These are phyloP conservation scores for Tagetes erecta DNA, from an alignment of 129 eudicot species.

Conservation along the genomic window DNA sequence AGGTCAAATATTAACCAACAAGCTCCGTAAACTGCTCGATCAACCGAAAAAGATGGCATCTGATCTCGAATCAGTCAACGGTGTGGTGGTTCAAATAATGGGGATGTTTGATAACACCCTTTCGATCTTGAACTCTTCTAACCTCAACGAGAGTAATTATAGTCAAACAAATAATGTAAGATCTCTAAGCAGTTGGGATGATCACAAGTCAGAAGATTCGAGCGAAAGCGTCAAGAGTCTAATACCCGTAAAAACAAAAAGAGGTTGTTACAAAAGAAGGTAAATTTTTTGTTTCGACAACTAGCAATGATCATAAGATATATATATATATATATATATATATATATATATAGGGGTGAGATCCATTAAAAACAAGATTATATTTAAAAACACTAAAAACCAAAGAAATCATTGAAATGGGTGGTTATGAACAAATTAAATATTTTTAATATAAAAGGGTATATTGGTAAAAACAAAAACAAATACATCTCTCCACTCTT, in stretches of 20 bases:
- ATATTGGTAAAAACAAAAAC: no score
- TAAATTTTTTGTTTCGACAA: not conserved
- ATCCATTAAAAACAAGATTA: no score
- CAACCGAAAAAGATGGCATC: not conserved
- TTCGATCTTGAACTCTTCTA: conserved; percentile 19
- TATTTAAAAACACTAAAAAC: no score
- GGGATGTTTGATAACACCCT: conserved; percentile 26
- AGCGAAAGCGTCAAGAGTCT: conserved; percentile 37
- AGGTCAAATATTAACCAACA: conserved; percentile 31
- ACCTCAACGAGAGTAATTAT: conserved; percentile 21
- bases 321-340: no score
- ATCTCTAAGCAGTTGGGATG: conserved; percentile 20
- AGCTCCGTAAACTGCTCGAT: conserved; percentile 12
- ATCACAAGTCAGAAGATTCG: conserved; percentile 38
- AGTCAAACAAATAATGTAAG: conserved; percentile 10
- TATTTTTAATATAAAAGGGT: no score
- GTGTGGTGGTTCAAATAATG: not conserved
- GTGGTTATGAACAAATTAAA: no score
- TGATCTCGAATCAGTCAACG: not conserved
- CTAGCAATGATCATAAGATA: no score
- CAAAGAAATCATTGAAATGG: no score
- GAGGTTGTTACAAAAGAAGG: conserved; percentile 77
- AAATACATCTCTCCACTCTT: no score
- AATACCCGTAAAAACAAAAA: conserved; percentile 34
- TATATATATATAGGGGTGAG: no score